Percentiles rank a stretch among this genome's conserved stretches.
Conservation (phyloP, 1,284 basidiomycete genomes). For the Rhodofomes roseus region DNA sequence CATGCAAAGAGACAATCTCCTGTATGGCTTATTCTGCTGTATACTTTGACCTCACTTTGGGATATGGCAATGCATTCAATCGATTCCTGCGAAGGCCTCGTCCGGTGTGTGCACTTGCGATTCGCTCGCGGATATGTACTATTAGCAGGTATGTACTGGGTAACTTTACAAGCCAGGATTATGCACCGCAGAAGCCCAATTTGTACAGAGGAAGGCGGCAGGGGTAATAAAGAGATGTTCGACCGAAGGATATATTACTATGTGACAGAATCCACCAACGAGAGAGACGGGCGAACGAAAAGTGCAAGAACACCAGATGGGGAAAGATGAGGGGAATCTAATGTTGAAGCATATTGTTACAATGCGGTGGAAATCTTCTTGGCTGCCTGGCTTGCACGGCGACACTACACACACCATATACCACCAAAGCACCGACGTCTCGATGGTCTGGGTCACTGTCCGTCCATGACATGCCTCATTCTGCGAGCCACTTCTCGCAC, state of each 20-base stretch:
- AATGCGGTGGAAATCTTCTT: constrained; percentile 20
- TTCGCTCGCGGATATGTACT: constrained; percentile 17
- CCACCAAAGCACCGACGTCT: background rate
- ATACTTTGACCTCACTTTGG: background rate
- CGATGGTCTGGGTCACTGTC: background rate
- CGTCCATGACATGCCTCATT: constrained; percentile 34
- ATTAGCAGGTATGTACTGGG: constrained; percentile 15
- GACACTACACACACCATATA: background rate
- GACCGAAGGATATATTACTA: constrained; percentile 3
- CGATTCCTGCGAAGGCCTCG: too few relatives aligned
- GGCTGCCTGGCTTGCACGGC: constrained; percentile 4
- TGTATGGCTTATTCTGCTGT: background rate
- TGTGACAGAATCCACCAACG: background rate
- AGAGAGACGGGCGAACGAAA: constrained; percentile 2
- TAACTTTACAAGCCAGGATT: constrained; percentile 10
- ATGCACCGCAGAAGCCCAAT: constrained; percentile 14
- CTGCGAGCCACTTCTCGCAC: constrained; percentile 84
- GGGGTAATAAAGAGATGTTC: constrained; percentile 9
- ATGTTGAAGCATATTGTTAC: constrained; percentile 33
- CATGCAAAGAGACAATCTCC: background rate
- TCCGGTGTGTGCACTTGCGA: constrained; percentile 7
- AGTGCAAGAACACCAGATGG: constrained; percentile 19
- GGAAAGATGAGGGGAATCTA: constrained; percentile 23
- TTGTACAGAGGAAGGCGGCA: constrained; percentile 11
- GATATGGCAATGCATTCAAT: background rate